Conservation (phyloP, 441 rosid genomes). For the Bocquillonia castaneifolia region DNA sequence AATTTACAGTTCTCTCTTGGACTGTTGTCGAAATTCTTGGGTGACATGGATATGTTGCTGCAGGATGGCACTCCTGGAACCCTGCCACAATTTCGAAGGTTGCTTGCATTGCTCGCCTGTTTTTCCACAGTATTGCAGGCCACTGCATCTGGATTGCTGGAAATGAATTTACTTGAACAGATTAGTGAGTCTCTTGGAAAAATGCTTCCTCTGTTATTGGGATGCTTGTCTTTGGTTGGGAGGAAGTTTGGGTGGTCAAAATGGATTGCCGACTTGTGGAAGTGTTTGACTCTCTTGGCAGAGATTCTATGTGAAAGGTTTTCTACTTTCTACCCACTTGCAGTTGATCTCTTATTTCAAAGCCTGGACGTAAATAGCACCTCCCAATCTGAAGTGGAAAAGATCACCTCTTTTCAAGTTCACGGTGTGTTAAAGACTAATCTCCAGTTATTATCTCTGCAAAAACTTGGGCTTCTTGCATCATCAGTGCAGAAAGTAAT, state of each 20-base stretch:
- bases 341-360: slow-evolving; percentile 71
- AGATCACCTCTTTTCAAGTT: slow-evolving; percentile 69
- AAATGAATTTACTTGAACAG: slow-evolving; percentile 76
- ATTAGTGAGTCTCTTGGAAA: slow-evolving; percentile 67
- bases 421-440: slow-evolving; percentile 92
- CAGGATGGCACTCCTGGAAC: slow-evolving; percentile 80
- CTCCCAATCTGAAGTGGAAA: slow-evolving; percentile 45
- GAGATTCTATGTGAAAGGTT: slow-evolving; percentile 86
- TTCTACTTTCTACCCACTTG: slow-evolving; percentile 62
- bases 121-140: slow-evolving; percentile 82
- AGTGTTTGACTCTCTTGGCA: slow-evolving; percentile 92
- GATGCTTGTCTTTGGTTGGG: slow-evolving; percentile 74
- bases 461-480: slow-evolving; percentile 75
- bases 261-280: slow-evolving; percentile 88
- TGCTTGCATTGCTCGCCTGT: slow-evolving; percentile 94
- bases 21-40: slow-evolving; percentile 74
- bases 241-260: slow-evolving; percentile 90
- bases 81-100: slow-evolving; percentile 67
- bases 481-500: slow-evolving; percentile 68
- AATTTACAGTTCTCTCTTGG: slow-evolving; percentile 84
- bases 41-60: slow-evolving; percentile 87
- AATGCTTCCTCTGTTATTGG: slow-evolving; percentile 83
- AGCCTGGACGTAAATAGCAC: slow-evolving; percentile 51
- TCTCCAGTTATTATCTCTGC: slow-evolving; percentile 87
- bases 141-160: slow-evolving; percentile 94